Evolutionary conservation across 345 rosid species (phyloP).

Genomic region (Clausena lansium): DNA sequence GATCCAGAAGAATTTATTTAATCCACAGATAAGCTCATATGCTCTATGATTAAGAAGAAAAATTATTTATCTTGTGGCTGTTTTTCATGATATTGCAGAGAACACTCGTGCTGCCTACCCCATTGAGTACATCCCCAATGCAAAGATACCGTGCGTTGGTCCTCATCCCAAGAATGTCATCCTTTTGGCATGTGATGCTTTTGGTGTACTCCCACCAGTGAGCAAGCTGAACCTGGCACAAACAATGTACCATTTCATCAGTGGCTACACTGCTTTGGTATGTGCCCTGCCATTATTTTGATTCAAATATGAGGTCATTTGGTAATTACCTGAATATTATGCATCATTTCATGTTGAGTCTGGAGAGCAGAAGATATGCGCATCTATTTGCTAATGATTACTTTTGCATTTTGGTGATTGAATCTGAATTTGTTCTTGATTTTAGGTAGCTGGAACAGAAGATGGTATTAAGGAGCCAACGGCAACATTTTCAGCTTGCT

Average conservation of each 20-base stretch:
- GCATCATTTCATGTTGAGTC: neutral
- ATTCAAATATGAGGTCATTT: neutral
- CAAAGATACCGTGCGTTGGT: constrained; percentile 85
- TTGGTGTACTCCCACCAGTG: constrained; percentile 98
- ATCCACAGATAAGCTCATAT: neutral
- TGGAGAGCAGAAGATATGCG: neutral
- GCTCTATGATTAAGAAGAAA: neutral
- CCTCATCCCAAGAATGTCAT: constrained; percentile 92
- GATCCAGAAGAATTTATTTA: neutral
- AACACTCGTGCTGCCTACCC: constrained; percentile 97
- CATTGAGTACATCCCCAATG: constrained; percentile 88
- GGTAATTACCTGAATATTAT: neutral
- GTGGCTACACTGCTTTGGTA: constrained; percentile 98
- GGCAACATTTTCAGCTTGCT: constrained; percentile 96
- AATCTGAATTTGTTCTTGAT: constrained; percentile 17
- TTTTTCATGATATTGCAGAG: constrained; percentile 44
- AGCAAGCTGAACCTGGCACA: constrained; percentile 91
- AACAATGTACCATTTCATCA: constrained; percentile 97
- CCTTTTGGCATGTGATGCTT: constrained; percentile 93
- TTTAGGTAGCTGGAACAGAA: constrained; percentile 90
- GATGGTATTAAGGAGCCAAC: constrained; percentile 90
- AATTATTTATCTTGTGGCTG: neutral
- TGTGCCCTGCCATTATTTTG: neutral
- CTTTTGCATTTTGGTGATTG: neutral
- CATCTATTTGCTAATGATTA: neutral